These are phyloP conservation scores for Globisporangium spiculum DNA, from an alignment of 352 stramenopile species.

Conservation along the genomic window DNA sequence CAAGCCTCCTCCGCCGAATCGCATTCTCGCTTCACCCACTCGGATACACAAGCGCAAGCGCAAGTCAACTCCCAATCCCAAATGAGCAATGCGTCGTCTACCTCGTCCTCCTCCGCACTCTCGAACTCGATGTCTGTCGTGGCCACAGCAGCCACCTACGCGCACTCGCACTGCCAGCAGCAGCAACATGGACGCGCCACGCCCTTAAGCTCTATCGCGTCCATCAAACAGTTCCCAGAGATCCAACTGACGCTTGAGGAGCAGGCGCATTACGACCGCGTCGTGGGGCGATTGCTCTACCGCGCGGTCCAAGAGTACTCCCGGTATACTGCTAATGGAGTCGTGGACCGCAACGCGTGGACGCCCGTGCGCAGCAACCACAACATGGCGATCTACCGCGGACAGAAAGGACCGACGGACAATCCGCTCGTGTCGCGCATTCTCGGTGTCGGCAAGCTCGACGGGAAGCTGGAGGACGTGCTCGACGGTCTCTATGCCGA, in stretches of 20 bases:
- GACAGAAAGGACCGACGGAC: conserved; percentile 5
- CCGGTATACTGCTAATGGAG: not conserved
- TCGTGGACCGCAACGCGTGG: conserved; percentile 18
- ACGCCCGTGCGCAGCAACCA: conserved; percentile 12
- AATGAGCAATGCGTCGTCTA: not conserved
- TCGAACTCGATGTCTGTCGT: not conserved
- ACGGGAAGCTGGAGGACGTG: conserved; percentile 26
- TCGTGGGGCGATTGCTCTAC: not conserved
- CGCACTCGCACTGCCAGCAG: not conserved
- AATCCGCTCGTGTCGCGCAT: conserved; percentile 13
- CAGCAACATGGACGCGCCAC: not conserved
- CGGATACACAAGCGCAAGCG: not conserved
- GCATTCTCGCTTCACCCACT: not conserved
- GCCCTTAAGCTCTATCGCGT: not conserved
- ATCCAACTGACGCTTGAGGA: not conserved
- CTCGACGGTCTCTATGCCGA: conserved; percentile 46
- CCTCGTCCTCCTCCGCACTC: not conserved
- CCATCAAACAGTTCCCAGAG: not conserved
- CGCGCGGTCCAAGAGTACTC: not conserved
- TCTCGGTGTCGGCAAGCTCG: conserved; percentile 14
- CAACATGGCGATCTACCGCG: conserved; percentile 20
- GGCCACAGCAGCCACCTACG: not conserved
- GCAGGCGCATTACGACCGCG: not conserved
- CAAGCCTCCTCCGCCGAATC: not conserved
- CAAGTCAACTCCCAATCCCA: not conserved